Percentiles rank a stretch among this genome's conserved stretches.
Evolutionary conservation across 768 basidiomycete genomes (phyloP).

Genomic region (Boletus insuetus): DNA sequence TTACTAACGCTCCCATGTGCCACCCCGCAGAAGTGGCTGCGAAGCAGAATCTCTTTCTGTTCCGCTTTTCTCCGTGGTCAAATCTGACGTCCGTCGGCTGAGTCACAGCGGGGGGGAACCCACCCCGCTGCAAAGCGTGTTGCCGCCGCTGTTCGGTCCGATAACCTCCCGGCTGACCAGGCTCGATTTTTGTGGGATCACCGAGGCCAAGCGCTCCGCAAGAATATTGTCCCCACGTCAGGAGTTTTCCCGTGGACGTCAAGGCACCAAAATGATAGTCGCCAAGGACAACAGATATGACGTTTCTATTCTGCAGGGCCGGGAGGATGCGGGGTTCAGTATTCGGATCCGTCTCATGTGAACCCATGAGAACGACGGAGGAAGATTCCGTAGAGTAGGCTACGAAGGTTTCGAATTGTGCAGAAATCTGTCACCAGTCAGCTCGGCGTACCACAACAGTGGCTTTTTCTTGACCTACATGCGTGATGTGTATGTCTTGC

Average conservation of each 20-base stretch:
- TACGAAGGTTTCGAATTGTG: constrained; percentile 78
- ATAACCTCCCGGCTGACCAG: constrained; percentile 63
- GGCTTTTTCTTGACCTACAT: constrained; percentile 49
- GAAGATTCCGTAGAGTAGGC: constrained; percentile 71
- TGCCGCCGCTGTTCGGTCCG: constrained; percentile 35
- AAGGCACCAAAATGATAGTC: constrained; percentile 92
- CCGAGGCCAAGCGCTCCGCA: constrained; percentile 85
- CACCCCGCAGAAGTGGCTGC: constrained; percentile 81
- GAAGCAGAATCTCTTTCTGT: constrained; percentile 70
- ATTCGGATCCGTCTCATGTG: constrained; percentile 41
- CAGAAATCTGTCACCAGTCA: constrained; percentile 60
- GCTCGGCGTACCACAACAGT: not conserved
- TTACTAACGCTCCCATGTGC: constrained; percentile 88
- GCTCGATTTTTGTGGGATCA: constrained; percentile 53
- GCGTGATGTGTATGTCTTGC: constrained; percentile 62
- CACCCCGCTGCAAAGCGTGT: constrained; percentile 22
- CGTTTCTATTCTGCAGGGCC: constrained; percentile 66
- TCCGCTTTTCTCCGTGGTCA: constrained; percentile 49
- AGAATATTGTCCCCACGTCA: constrained; percentile 80
- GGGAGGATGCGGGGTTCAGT: constrained; percentile 62
- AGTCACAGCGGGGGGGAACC: constrained; percentile 41
- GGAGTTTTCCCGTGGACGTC: constrained; percentile 68
- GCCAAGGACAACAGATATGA: constrained; percentile 87
- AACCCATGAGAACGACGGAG: constrained; percentile 76
- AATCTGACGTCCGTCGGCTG: constrained; percentile 74